Evolutionary conservation across 768 basidiomycete genomes (phyloP), one percentile per base, ranked within the genome.

Genomic region (Hebeloma cylindrosporum): DNA sequence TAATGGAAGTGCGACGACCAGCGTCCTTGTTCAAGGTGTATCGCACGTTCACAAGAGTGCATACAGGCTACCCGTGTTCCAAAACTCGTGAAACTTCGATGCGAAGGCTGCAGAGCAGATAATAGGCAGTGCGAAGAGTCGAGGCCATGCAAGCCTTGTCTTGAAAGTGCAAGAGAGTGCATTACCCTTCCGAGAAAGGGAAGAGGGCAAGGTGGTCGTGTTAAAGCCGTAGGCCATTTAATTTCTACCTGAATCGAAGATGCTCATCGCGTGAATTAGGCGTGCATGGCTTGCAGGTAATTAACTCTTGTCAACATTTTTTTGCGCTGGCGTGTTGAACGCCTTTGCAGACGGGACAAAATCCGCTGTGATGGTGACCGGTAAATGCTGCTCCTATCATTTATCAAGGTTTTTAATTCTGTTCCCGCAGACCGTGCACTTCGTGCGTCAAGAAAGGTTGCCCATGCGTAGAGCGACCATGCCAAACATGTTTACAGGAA

Each of bases 261-360:
- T 43, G 27, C 37, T 44, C 22, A 48, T 33, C 11, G 20, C 10
- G 30, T 40, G 28, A n/a, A 11, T 20, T 23, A 83, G 81, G 81
- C 82, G 39, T 83, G 81, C 57, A 65, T 72, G 47, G 74, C 64
- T 50, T 83, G 82, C 73, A 80, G 80, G 80, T 70, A 66, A 36
- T 37, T 28, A 21, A 26, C 36, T 13, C 16, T 27, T 36, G 10
- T 26, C 8, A 29, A 25, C 27, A 27, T 23, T 29, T 2, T 44
- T 43, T n/a, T 13, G 26, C 30, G 14, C 11, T 32, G 14, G 22
- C 13, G 1, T 17, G 31, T 29, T n/a, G n/a, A 21, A 37, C 23
- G 21, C 25, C 33, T 22, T 21, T 43, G 45, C 48, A 82, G 82
- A 62, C 78, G 75, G 25, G 77, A 81, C 60, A 83, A 83, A 60